These are phyloP conservation scores for Chlorella ohadii DNA, from an alignment of 139 green algal species.

Conservation along the genomic window DNA sequence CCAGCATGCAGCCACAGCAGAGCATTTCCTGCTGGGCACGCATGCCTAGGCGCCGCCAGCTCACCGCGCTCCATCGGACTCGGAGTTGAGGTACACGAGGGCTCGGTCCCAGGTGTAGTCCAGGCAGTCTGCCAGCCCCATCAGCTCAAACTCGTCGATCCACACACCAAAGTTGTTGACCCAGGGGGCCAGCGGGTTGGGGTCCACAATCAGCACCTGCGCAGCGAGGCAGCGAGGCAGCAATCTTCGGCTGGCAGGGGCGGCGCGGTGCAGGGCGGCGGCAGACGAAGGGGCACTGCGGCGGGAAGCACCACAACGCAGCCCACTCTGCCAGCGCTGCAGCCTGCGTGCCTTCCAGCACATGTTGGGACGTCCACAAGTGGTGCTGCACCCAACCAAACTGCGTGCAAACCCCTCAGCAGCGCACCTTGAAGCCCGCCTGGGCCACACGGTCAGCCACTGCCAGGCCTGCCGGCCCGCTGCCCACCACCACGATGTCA, in stretches of 20 bases:
- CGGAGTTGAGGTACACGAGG: conserved; percentile 85
- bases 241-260: too few relatives aligned
- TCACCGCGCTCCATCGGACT: conserved; percentile 57
- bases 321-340: too few relatives aligned
- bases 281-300: too few relatives aligned
- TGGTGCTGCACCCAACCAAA: too few relatives aligned
- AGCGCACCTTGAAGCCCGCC: conserved; percentile 50
- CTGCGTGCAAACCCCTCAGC: too few relatives aligned
- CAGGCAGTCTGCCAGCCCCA: conserved; percentile 90
- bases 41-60: background rate
- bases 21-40: background rate
- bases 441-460: conserved; percentile 73
- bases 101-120: conserved; percentile 89
- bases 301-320: too few relatives aligned
- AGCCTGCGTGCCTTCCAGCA: too few relatives aligned
- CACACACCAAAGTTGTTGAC: conserved; percentile 99
- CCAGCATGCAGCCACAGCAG: too few relatives aligned
- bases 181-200: conserved; percentile 69
- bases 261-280: background rate
- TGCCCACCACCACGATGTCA: conserved; percentile 92
- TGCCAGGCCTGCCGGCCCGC: conserved; percentile 87
- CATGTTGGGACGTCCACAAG: too few relatives aligned
- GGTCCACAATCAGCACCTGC: conserved; percentile 38
- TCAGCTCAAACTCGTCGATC: conserved; percentile 96
- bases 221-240: background rate